Conservation (phyloP, 2,329 filamentous ascomycete genomes). For the Fusarium metavorans region DNA sequence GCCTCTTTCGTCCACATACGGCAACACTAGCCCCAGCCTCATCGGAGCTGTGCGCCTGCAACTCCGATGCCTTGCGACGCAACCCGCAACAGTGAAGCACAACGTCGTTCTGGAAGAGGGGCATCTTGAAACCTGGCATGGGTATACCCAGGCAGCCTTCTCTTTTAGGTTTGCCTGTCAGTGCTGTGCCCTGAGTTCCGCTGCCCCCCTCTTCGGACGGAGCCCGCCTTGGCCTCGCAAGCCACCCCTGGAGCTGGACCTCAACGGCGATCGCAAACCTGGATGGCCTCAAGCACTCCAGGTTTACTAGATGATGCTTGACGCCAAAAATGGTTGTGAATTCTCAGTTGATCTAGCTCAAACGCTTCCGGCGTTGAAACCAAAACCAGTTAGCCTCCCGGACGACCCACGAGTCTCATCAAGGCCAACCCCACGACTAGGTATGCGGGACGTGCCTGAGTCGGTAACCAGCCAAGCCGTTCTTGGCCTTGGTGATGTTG, state of each 20-base stretch:
- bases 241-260: background rate
- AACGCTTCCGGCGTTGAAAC: constrained; percentile 35
- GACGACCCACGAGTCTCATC: constrained; percentile 7
- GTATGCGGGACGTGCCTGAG: constrained; percentile 29
- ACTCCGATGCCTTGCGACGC: constrained; percentile 9
- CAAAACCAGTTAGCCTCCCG: constrained; percentile 36
- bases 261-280: background rate
- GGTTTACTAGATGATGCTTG: constrained; percentile 12
- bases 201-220: background rate
- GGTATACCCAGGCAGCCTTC: background rate
- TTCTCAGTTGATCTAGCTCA: constrained; percentile 15
- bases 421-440: constrained; percentile 20
- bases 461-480: constrained; percentile 18
- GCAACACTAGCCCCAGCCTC: background rate
- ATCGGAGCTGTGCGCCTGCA: constrained; percentile 11
- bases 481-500: background rate
- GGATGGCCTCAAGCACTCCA: background rate
- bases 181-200: background rate
- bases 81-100: background rate
- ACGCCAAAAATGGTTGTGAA: constrained; percentile 4
- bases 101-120: constrained; percentile 5
- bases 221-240: background rate
- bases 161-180: constrained; percentile 4
- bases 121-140: background rate
- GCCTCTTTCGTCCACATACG: constrained; percentile 3